These are phyloP conservation scores for Russula dissimulans DNA, from an alignment of 768 basidiomycete species.

Conservation along the genomic window DNA sequence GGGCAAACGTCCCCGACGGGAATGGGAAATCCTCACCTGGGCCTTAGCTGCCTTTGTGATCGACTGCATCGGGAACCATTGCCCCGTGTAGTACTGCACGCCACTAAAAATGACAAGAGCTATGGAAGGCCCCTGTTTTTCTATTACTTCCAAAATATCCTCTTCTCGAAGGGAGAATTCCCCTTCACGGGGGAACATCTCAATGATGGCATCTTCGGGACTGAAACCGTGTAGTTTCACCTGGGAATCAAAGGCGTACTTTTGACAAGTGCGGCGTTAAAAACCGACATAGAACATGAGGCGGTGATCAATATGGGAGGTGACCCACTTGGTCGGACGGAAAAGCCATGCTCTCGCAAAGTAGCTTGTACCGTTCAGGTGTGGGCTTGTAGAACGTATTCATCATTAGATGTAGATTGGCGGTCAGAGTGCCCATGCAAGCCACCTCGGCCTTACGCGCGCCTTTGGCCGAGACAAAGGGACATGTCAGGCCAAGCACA, in stretches of 20 bases:
- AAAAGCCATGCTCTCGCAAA: slow-evolving; percentile 91
- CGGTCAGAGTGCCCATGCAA: slow-evolving; percentile 91
- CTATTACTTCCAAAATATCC: slow-evolving; percentile 75
- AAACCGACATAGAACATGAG: not conserved
- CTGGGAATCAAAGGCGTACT: slow-evolving; percentile 99
- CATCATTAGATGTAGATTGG: slow-evolving; percentile 94
- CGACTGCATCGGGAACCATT: slow-evolving; percentile 79
- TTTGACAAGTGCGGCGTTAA: slow-evolving; percentile 9
- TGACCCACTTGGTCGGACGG: slow-evolving; percentile 85
- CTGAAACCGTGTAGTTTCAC: slow-evolving; percentile 68
- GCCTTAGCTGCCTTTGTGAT: slow-evolving; percentile 81
- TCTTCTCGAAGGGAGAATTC: slow-evolving; percentile 82
- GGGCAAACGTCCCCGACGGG: not conserved
- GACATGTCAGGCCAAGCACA: slow-evolving; percentile 1
- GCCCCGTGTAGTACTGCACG: slow-evolving; percentile 96
- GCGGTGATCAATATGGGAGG: not conserved
- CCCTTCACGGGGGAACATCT: slow-evolving; percentile 68
- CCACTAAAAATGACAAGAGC: slow-evolving; percentile 90
- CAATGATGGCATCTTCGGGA: slow-evolving; percentile 64
- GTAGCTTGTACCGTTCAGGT: slow-evolving; percentile 75
- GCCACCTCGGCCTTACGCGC: slow-evolving; percentile 86
- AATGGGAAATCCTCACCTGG: slow-evolving; percentile 41
- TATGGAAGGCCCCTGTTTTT: slow-evolving; percentile 63
- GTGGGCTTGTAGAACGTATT: slow-evolving; percentile 90
- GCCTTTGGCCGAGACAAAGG: slow-evolving; percentile 39